Evolutionary conservation across 345 rosid species (phyloP).

Genomic region (Passiflora organensis): DNA sequence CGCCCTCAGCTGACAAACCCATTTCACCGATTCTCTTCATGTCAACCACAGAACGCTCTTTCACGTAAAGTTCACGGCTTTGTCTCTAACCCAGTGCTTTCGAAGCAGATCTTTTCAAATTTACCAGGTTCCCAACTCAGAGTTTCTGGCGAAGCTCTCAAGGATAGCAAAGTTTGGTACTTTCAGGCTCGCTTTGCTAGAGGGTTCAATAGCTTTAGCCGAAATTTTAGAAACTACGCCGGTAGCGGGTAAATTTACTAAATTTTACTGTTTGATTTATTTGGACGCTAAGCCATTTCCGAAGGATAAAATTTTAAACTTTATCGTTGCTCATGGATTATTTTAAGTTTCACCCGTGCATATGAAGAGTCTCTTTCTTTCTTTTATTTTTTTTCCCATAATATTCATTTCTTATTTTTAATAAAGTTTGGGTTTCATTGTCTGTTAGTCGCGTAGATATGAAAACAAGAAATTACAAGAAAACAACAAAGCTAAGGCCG

Average conservation of each 20-base stretch:
- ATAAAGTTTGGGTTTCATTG: too few species aligned
- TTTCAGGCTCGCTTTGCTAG: constrained; percentile 25
- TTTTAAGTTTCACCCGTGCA: too few species aligned
- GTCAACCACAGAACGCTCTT: constrained; percentile 22
- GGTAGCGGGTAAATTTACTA: neutral
- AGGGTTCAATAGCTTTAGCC: constrained; percentile 23
- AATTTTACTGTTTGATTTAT: neutral
- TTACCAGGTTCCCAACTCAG: constrained; percentile 26
- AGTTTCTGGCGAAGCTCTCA: constrained; percentile 18
- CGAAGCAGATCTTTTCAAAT: constrained; percentile 19
- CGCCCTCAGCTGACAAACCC: constrained; percentile 17
- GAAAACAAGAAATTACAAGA: too few species aligned
- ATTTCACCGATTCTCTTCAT: constrained; percentile 18
- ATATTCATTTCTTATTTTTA: too few species aligned
- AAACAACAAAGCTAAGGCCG: too few species aligned
- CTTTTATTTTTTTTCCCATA: too few species aligned
- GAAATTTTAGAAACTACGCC: neutral
- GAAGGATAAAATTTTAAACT: too few species aligned
- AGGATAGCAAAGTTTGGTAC: constrained; percentile 32
- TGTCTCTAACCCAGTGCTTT: constrained; percentile 27
- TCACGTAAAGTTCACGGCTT: constrained; percentile 25
- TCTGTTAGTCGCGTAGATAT: too few species aligned
- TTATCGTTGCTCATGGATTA: too few species aligned
- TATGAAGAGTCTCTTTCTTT: too few species aligned
- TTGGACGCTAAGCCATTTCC: too few species aligned